Evolutionary conservation across 352 stramenopile genomes (phyloP).

Genomic region (Phytophthora hybrid): DNA sequence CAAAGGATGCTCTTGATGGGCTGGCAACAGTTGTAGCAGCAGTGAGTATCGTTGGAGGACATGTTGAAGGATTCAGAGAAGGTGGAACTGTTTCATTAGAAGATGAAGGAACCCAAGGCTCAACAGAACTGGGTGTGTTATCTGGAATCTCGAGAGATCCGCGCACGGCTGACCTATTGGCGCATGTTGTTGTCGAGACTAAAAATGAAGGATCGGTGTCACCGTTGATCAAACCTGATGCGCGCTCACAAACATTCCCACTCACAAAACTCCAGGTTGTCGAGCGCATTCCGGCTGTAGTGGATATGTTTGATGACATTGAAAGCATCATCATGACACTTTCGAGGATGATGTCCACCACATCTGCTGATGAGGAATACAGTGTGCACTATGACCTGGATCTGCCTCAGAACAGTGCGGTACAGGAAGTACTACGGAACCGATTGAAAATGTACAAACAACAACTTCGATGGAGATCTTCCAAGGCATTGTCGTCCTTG

Average conservation of each 20-base stretch:
- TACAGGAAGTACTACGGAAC: constrained; percentile 65
- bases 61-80: constrained; percentile 79
- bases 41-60: constrained; percentile 75
- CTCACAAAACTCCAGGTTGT: constrained; percentile 67
- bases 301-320: constrained; percentile 83
- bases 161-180: constrained; percentile 51
- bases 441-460: constrained; percentile 79
- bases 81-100: constrained; percentile 66
- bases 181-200: constrained; percentile 33
- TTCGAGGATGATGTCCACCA: constrained; percentile 55
- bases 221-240: constrained; percentile 25
- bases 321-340: constrained; percentile 63
- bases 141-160: constrained; percentile 51
- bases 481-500: constrained; percentile 74
- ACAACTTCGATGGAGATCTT: constrained; percentile 82
- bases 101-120: constrained; percentile 44
- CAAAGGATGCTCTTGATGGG: constrained; percentile 72
- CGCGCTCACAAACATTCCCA: constrained; percentile 41
- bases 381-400: constrained; percentile 54
- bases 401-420: constrained; percentile 68
- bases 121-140: constrained; percentile 38
- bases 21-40: constrained; percentile 68
- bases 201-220: constrained; percentile 16
- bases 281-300: constrained; percentile 75
- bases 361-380: constrained; percentile 38